Evolutionary conservation across 192 early-diverging fungal genomes (phyloP), one percentile per base, ranked within the genome.

Genomic region (Lunasporangiospora selenospora): DNA sequence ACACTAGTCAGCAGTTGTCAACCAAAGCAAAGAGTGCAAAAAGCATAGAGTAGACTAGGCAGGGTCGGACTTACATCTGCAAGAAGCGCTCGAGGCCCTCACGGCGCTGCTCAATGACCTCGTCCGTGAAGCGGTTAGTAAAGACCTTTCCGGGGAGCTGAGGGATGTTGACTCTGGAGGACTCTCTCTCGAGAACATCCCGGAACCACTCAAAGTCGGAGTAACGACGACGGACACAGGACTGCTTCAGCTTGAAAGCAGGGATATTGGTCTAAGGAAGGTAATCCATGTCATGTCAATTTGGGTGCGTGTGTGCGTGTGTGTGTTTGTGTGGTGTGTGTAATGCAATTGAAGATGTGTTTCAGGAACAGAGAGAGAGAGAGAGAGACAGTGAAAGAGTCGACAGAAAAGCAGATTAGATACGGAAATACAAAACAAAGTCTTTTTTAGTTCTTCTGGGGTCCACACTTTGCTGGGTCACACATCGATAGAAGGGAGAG

Each of bases 121-220:
- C 92, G 45, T 97, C 94, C n/a, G 89, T 80, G 70, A 98, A 97
- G 43, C 95, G 81, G 75, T 98, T 97, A 16, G 92, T 93, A 59
- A 96, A 96, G 39, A 97, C 96, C 76, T 99, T 99, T 41, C 95
- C 95, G 9, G 97, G 97, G 40, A 99, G 83, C 18, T 90, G 83
- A 40, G 97, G 97, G 53, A 99, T 95, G 67, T 95, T 98, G 50
- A 99, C 97, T 63, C 93, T 81, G 50, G 90, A 83, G 16, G 86
- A 88, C 78, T 99, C 96, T 23, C 94, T 81, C 76, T 96, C 95
- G 49, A 99, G 80, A 51, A 90, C 90, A 77, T 99, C 95, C 42
- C 92, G 81, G 80, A 97, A 94, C 97, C 97, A 99, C 80, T 98
- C 97, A 79, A 99, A 99, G 60, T 99, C 97, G 70, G 90, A 92